Percentiles rank a stretch among this genome's conserved stretches.
phyloP scores from a whole-genome alignment of 208 protist species.

The Vickermania spadyakhi region DNA sequence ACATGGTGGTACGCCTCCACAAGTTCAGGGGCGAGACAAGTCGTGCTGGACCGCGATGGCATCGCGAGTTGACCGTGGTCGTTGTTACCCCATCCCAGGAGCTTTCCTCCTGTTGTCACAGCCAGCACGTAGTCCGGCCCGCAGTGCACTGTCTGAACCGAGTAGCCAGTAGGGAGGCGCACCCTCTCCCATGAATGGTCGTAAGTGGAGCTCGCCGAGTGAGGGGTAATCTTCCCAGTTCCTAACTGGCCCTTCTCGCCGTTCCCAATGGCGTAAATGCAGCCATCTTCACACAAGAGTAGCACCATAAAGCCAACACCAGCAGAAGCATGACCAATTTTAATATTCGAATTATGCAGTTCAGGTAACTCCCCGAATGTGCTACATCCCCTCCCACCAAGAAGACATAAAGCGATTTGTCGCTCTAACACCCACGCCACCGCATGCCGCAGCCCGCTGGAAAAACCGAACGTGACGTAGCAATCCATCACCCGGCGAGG shows the following conservation, averaged over 20 bases:
- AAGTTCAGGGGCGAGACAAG: conserved; percentile 27
- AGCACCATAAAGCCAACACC: conserved; percentile 53
- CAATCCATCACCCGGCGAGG: conserved; percentile 36
- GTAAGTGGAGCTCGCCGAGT: conserved; percentile 9
- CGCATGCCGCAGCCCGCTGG: conserved; percentile 26
- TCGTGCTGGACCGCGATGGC: conserved; percentile 5
- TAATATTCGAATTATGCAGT: conserved; percentile 23
- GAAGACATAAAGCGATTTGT: conserved; percentile 18
- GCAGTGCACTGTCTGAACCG: conserved; percentile 25
- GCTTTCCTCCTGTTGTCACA: conserved; percentile 15
- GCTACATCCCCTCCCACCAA: conserved; percentile 26
- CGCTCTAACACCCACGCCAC: conserved; percentile 32
- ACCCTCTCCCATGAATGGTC: conserved; percentile 23
- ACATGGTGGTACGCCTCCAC: conserved; percentile 20
- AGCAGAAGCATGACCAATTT: conserved; percentile 21
- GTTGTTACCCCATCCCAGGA: conserved; percentile 77
- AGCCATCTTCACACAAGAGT: conserved; percentile 24
- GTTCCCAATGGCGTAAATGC: conserved; percentile 32
- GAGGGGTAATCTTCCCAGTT: conserved; percentile 12
- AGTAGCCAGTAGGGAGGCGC: conserved; percentile 10
- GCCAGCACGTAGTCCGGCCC: conserved; percentile 61
- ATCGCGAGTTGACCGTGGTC: conserved; percentile 24
- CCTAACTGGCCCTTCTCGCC: conserved; percentile 53
- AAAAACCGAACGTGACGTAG: conserved; percentile 39
- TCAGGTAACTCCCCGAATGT: conserved; percentile 22